Conservation (phyloP, 2,329 filamentous ascomycete genomes). For the Talaromyces albobiverticillius region DNA sequence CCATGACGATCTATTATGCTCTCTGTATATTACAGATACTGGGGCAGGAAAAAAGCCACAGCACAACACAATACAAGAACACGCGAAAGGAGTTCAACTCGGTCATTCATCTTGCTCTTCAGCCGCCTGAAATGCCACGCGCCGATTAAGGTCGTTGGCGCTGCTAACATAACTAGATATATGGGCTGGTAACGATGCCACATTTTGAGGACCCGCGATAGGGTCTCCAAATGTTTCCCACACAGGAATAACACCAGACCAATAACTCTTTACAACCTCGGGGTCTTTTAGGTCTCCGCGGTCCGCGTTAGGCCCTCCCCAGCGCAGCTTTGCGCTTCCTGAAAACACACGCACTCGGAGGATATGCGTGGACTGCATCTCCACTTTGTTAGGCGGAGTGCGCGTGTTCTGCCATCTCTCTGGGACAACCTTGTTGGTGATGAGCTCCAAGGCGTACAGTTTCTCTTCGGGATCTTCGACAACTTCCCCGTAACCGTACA, state of each 20-base stretch:
- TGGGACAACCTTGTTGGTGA: background rate
- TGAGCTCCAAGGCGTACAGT: background rate
- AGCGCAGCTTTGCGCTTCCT: background rate
- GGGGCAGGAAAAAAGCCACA: background rate
- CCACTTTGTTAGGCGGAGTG: background rate
- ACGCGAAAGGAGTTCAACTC: background rate
- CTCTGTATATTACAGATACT: background rate
- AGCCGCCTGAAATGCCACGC: background rate
- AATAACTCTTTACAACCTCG: background rate
- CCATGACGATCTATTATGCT: background rate
- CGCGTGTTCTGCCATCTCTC: background rate
- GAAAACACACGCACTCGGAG: background rate
- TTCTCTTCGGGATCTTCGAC: background rate
- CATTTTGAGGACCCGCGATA: background rate
- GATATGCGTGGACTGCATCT: background rate
- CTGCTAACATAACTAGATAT: background rate
- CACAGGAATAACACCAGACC: background rate
- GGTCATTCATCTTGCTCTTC: background rate
- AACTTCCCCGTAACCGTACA: background rate
- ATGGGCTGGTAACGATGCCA: background rate
- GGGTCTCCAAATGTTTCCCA: background rate
- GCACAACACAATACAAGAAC: background rate
- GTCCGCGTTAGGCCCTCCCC: background rate
- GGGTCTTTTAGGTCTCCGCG: background rate
- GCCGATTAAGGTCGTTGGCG: background rate